A percentile compares a stretch with the other conserved stretches of the same genome.
phyloP scores from a whole-genome alignment of 257 asterid species.

The Nicotiana otophora region DNA sequence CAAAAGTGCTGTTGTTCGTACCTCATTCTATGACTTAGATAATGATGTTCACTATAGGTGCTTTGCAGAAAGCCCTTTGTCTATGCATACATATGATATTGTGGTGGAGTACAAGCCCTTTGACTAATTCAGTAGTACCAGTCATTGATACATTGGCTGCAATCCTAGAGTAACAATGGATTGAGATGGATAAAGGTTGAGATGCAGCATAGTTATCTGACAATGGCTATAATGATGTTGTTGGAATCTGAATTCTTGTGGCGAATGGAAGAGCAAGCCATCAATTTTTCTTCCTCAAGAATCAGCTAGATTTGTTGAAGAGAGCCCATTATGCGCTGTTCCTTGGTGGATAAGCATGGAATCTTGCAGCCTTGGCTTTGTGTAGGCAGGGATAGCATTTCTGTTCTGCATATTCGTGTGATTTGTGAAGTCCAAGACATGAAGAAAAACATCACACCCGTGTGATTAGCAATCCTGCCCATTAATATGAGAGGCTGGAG shows the following conservation, averaged over 20 bases:
- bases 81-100: conserved; percentile 49
- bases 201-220: background rate
- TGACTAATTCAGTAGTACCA: conserved; percentile 8
- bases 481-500: background rate
- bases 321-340: background rate
- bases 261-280: background rate
- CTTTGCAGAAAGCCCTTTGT: conserved; percentile 42
- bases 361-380: background rate
- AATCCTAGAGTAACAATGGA: background rate
- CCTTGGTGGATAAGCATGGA: background rate
- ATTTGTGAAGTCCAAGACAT: background rate
- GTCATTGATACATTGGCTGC: background rate
- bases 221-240: background rate
- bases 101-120: conserved; percentile 31
- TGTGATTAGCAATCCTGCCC: background rate
- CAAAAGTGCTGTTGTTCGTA: background rate
- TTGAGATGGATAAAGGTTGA: background rate
- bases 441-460: background rate
- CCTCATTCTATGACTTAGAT: background rate
- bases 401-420: background rate
- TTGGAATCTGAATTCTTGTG: background rate
- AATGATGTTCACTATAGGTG: conserved; percentile 30
- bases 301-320: background rate
- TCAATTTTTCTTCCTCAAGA: background rate
- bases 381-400: background rate